Percentiles rank a stretch among this genome's conserved stretches.
phyloP scores from a whole-genome alignment of 441 rosid genomes.

The Populus hybrid region DNA sequence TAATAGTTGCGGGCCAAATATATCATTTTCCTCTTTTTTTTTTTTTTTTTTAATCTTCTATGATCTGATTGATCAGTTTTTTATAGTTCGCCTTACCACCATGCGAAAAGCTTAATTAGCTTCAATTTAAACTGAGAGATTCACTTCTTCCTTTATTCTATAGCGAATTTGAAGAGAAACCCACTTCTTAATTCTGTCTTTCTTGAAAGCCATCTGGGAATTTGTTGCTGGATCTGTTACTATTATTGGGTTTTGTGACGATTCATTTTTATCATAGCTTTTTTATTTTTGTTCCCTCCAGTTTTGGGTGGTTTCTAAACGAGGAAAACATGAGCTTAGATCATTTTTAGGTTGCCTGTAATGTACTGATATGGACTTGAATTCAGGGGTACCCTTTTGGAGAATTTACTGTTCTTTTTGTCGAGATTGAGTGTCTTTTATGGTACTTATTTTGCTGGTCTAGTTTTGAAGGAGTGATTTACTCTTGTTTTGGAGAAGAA shows the following conservation, averaged over 20 bases:
- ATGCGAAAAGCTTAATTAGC: neutral
- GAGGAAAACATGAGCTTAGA: slow-evolving; percentile 19
- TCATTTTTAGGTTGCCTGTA: slow-evolving; percentile 15
- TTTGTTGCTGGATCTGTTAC: slow-evolving; percentile 21
- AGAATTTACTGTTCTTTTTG: slow-evolving; percentile 16
- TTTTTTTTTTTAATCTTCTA: neutral
- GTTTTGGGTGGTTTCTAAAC: neutral
- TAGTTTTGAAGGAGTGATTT: slow-evolving; percentile 8
- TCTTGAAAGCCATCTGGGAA: slow-evolving; percentile 2
- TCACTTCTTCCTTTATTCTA: neutral
- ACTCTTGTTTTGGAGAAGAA: slow-evolving; percentile 11
- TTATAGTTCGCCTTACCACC: neutral
- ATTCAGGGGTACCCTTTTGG: slow-evolving; percentile 15
- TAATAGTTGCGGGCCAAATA: neutral
- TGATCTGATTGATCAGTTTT: neutral
- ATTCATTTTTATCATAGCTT: neutral
- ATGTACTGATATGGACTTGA: slow-evolving; percentile 24
- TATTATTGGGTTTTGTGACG: neutral
- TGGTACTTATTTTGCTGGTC: slow-evolving; percentile 24
- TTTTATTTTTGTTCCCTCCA: neutral
- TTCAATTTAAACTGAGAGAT: neutral
- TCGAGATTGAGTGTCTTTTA: slow-evolving; percentile 24
- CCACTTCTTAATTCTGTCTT: slow-evolving; percentile 2
- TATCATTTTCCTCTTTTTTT: neutral
- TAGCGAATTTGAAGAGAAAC: neutral